Base-by-base conservation (phyloP, 352 stramenopile genomes). In the Blastocystis sp. region DNA sequence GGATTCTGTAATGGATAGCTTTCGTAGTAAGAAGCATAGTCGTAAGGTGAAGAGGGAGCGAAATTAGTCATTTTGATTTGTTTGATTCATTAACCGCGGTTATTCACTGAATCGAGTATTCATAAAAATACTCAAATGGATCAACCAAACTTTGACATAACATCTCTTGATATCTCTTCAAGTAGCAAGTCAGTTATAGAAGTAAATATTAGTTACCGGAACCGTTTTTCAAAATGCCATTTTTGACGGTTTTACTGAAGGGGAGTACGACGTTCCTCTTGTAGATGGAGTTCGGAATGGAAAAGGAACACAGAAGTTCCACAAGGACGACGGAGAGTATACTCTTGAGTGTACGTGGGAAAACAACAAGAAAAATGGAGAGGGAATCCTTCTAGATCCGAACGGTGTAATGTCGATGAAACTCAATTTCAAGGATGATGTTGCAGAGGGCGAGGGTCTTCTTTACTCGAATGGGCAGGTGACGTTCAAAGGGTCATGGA, bases 1-100 rank as follows among this genome's bases (percentile, higher is more conserved):
- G 20, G 93, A 92, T 70, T 92, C 92, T 20, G 91, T 93, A 15
- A 47, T 87, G 54, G 41, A 55, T 7, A 61, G 41, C 3, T 87
- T 87, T 29, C 13, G n/a, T 26, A 11, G 37, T 9, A 89, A 43
- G 20, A 84, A 15, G 55, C 62, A 68, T 26, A 37, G 77, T 29
- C 43, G 26, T n/a, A 79, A 79, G 64, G 37, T 5, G 34, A 89
- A 47, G 80, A 87, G 23, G 76, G 45, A 76, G 55, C 26, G 68
- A 55, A 29, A 79, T 61, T 79, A 55, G 47, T 79, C 23, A 47
- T 20, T 79, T 56, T 37, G 41, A n/a, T 79, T 79, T 79, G 68
- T 79, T 76, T 41, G 64, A 41, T 23, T 26, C 1, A 55, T 76
- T 76, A 76, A 76, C 64, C 64, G 41, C 43, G 37, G 39, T 76